Evolutionary conservation across 2,329 filamentous ascomycete genomes (phyloP).

Genomic region (Ophiostoma quercus): DNA sequence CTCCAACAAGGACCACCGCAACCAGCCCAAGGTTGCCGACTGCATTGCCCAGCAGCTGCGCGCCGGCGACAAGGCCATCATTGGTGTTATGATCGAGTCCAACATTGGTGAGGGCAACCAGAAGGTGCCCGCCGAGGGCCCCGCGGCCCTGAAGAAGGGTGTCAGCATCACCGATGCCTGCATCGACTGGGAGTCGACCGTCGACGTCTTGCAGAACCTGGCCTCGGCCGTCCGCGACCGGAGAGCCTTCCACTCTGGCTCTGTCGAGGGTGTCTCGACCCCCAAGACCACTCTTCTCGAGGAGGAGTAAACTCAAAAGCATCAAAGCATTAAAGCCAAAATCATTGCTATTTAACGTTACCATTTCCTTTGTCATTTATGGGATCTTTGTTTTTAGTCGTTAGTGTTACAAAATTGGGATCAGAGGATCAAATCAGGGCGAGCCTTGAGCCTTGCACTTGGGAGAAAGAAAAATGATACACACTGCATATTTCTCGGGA

Average conservation of each 20-base stretch:
- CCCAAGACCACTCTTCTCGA: conserved; percentile 46
- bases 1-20: conserved; percentile 94
- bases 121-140: conserved; percentile 81
- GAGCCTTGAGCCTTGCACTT: background rate
- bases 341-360: background rate
- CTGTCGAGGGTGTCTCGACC: conserved; percentile 32
- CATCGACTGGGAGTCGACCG: conserved; percentile 85
- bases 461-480: conserved; percentile 13
- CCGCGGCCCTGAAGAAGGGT: conserved; percentile 72
- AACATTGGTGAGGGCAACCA: conserved; percentile 89
- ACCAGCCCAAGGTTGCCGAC: conserved; percentile 90
- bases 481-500: conserved; percentile 7
- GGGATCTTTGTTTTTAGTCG: conserved; percentile 1
- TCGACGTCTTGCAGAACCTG: conserved; percentile 75
- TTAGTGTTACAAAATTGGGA: conserved; percentile 10
- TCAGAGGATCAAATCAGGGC: conserved; percentile 1
- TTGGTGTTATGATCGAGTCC: conserved; percentile 98
- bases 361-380: conserved; percentile 8
- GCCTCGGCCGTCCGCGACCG: conserved; percentile 76
- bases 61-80: conserved; percentile 78
- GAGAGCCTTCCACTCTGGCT: conserved; percentile 49
- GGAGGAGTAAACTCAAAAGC: conserved; percentile 40
- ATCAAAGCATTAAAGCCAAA: no score
- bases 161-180: conserved; percentile 95
- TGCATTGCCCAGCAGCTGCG: conserved; percentile 78